Base-by-base conservation (phyloP, 768 basidiomycete species). In the Suillus ampliporus region DNA sequence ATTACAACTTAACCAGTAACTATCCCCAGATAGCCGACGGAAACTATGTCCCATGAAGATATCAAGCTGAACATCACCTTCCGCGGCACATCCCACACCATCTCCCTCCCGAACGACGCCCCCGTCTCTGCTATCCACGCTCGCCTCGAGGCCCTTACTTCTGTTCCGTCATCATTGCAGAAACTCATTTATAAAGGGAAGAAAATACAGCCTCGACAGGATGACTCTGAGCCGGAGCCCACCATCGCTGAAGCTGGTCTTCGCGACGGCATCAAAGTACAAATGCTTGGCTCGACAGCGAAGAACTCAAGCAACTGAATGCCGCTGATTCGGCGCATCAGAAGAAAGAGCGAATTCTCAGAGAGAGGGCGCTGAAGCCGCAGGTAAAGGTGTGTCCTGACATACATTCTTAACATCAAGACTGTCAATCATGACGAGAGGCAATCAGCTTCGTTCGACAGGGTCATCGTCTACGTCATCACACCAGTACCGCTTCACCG, bases 151-250 rank as follows among this genome's bases (percentile, higher is more conserved):
- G 82, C 86, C 65, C 80, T 91, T 34, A 92, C 90, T 2, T 79
- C 81, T 28, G 87, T 92, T 13, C 89, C 90, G 0, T 81, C 85
- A 4, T 71, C 80, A 4, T 76, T 87, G 44, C 91, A 93, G 77
- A 94, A 93, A 68, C 78, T 92, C 46, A 72, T 92, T 10, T 89
- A 83, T 77, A 90, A 86, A 70, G 89, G 91, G 38, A 92, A 89
- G 79, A 83, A 77, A 58, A 61, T 72, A 38, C 74, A 19, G 52
- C 73, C 19, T 65, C 54, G 38, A 28, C 54, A 56, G 26, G 23
- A 56, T 40, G 54, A 26, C 23, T 26, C 38, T 19, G 69, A 44
- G 67, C 28, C 76, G 62, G 52, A 80, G 69, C 34, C 68, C 79
- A 67, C 73, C 14, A 52, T 83, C 3, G 4, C 69, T 70, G 74